Evolutionary conservation across 2,329 filamentous ascomycete genomes (phyloP).

Genomic region (Fusarium penzigii): DNA sequence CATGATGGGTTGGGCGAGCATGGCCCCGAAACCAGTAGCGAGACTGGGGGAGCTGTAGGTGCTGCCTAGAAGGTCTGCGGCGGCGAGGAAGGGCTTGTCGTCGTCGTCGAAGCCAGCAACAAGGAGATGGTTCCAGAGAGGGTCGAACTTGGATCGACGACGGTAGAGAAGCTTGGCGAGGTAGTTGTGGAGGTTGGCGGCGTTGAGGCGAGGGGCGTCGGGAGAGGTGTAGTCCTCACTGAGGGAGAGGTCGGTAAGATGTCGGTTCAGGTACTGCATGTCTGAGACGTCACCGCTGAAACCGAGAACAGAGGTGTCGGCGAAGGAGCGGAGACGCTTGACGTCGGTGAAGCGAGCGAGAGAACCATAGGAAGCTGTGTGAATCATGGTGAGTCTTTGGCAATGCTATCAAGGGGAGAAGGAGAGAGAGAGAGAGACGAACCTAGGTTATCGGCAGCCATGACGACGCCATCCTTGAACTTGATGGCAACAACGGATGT

Average conservation of each 20-base stretch:
- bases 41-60: conserved; percentile 86
- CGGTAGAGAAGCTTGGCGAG: conserved; percentile 94
- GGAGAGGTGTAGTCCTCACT: conserved; percentile 76
- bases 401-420: neutral
- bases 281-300: conserved; percentile 97
- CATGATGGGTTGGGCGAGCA: conserved; percentile 91
- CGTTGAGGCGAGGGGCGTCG: conserved; percentile 63
- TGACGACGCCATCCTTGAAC: conserved; percentile 94
- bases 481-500: conserved; percentile 95
- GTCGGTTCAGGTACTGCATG: conserved; percentile 97
- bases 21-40: conserved; percentile 90
- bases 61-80: conserved; percentile 88
- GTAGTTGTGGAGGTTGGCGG: conserved; percentile 95
- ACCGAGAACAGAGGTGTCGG: conserved; percentile 79
- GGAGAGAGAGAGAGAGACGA: conserved; percentile 29
- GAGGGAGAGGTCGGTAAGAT: conserved; percentile 83
- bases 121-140: conserved; percentile 93
- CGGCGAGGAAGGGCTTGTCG: conserved; percentile 83
- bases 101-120: conserved; percentile 85
- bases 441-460: conserved; percentile 97
- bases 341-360: conserved; percentile 95
- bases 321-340: conserved; percentile 90
- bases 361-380: conserved; percentile 89
- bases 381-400: conserved; percentile 5
- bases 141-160: conserved; percentile 93